These are phyloP conservation scores for Bruguiera sexangula DNA, from an alignment of 345 rosid species.

Conservation along the genomic window DNA sequence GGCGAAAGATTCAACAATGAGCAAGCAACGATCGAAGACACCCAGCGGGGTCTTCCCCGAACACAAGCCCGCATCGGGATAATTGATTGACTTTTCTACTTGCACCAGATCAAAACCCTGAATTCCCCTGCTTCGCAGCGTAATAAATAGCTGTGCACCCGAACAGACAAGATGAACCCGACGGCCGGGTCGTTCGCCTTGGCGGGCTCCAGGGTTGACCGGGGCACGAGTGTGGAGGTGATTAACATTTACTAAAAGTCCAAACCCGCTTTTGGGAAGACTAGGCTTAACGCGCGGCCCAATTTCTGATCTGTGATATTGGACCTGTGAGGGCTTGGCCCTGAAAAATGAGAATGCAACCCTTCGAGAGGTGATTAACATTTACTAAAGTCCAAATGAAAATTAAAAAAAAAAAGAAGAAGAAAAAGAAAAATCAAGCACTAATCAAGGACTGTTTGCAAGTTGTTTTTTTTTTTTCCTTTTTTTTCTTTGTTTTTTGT, in stretches of 20 bases:
- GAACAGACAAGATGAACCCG: constrained; percentile 24
- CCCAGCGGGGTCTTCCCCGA: background rate
- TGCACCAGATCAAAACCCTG: background rate
- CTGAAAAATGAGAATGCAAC: no score
- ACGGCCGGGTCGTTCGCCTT: constrained; percentile 38
- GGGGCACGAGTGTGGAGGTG: constrained; percentile 28
- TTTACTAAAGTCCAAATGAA: no score
- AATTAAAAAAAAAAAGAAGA: no score
- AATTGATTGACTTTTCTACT: background rate
- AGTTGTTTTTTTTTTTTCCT: no score
- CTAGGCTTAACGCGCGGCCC: constrained; percentile 34
- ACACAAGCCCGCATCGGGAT: background rate
- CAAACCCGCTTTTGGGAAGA: constrained; percentile 20
- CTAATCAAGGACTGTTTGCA: no score
- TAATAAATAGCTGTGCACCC: background rate
- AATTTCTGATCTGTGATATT: constrained; percentile 9
- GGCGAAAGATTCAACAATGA: background rate
- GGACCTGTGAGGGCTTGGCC: no score
- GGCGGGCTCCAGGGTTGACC: constrained; percentile 29
- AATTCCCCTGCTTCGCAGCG: constrained; percentile 1
- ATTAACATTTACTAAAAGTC: no score
- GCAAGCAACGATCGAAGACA: constrained; percentile 4
- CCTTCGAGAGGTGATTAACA: no score
- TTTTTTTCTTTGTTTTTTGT: no score
- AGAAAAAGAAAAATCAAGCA: no score